phyloP scores from a whole-genome alignment of 208 protist genomes.

The Balamuthia mandrillaris region DNA sequence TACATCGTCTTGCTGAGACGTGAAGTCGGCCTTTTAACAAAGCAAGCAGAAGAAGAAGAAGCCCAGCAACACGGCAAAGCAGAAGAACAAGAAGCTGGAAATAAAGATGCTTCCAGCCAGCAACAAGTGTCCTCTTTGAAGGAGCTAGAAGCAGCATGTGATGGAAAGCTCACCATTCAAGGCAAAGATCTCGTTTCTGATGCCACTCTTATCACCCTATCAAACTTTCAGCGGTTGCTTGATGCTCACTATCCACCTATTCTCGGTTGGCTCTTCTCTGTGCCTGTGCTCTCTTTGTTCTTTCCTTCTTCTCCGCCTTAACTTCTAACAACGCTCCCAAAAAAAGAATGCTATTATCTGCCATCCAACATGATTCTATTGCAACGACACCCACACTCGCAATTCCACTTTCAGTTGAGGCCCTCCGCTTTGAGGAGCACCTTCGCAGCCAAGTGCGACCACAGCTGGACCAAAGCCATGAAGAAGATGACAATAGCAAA shows the following conservation, averaged over 20 bases:
- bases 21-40: too few species aligned
- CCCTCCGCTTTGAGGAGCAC: not conserved
- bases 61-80: not conserved
- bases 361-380: constrained; percentile 5
- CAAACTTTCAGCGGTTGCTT: not conserved
- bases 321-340: too few species aligned
- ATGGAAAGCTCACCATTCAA: too few species aligned
- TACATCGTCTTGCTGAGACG: too few species aligned
- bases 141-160: too few species aligned
- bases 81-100: not conserved
- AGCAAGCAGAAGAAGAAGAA: not conserved
- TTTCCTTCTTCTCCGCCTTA: too few species aligned
- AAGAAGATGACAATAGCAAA: not conserved
- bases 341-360: too few species aligned
- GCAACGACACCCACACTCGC: not conserved
- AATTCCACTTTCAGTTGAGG: not conserved
- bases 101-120: not conserved
- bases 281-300: too few species aligned
- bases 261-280: constrained; percentile 6
- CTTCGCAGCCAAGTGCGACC: not conserved
- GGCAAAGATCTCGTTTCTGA: not conserved
- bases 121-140: not conserved
- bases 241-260: not conserved
- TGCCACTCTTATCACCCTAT: not conserved
- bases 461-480: constrained; percentile 8